A percentile compares a stretch with the other conserved stretches of the same genome.
These are phyloP conservation scores for Haberlea rhodopensis DNA, from an alignment of 257 asterid species.

Conservation along the genomic window DNA sequence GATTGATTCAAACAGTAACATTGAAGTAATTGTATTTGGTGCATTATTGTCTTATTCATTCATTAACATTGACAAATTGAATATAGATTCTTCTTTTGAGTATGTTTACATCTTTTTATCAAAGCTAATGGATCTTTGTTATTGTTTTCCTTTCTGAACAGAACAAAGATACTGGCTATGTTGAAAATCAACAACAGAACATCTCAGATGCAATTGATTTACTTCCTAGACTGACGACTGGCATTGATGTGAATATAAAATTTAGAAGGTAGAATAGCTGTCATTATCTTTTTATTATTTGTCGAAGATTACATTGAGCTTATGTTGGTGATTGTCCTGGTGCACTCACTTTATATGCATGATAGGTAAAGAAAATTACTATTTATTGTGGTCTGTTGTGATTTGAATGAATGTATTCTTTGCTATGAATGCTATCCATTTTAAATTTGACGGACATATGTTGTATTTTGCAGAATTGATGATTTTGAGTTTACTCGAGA, in stretches of 20 bases:
- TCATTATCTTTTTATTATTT: conserved; percentile 18
- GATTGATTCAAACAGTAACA: conserved; percentile 68
- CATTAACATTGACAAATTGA: neutral
- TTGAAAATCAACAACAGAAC: conserved; percentile 87
- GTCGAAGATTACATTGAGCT: conserved; percentile 9
- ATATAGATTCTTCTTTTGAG: conserved; percentile 2
- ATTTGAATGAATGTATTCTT: conserved; percentile 4
- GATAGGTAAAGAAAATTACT: neutral
- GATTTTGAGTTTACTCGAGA: conserved; percentile 97
- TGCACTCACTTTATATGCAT: neutral
- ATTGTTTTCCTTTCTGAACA: conserved; percentile 36
- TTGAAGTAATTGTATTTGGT: conserved; percentile 42
- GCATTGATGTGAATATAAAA: conserved; percentile 90
- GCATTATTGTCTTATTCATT: conserved; percentile 17
- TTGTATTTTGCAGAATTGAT: conserved; percentile 58
- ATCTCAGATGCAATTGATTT: conserved; percentile 89
- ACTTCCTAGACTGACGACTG: conserved; percentile 96
- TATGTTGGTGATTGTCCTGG: conserved; percentile 14
- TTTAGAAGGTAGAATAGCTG: conserved; percentile 61
- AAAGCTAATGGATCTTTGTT: conserved; percentile 12
- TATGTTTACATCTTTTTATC: conserved; percentile 2
- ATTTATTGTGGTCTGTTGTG: conserved; percentile 14
- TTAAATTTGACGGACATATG: conserved; percentile 24
- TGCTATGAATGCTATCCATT: conserved; percentile 8
- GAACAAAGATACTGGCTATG: conserved; percentile 76